Conservation (phyloP, 1,139 yeast genomes). For the Diutina pseudorugosa region DNA sequence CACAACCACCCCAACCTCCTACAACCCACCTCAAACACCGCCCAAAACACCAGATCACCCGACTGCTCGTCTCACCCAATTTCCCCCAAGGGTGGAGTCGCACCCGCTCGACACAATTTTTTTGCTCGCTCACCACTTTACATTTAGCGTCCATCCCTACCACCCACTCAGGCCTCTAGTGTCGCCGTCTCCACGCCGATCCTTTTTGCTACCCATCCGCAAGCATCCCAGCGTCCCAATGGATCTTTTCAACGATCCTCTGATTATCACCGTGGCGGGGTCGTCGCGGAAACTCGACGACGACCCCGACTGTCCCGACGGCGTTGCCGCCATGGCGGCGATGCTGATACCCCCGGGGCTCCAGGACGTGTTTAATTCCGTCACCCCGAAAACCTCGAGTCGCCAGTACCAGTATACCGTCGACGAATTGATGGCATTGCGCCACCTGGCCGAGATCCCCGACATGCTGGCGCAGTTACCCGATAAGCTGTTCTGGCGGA, state of each 20-base stretch:
- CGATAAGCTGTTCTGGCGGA: conserved; percentile 28
- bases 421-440: conserved; percentile 22
- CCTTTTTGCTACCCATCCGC: no score
- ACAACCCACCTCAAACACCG: no score
- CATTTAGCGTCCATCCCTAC: background rate
- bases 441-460: conserved; percentile 23
- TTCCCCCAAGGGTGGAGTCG: no score
- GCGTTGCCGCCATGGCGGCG: conserved; percentile 6
- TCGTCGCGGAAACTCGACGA: background rate
- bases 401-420: conserved; percentile 17
- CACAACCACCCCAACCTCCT: no score
- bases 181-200: no score
- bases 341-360: conserved; percentile 4
- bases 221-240: background rate
- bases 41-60: no score
- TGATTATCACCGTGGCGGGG: conserved; percentile 3
- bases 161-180: no score
- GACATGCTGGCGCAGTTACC: conserved; percentile 23
- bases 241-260: conserved; percentile 3
- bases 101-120: no score
- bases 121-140: background rate
- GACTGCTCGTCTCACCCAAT: no score
- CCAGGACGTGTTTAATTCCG: conserved; percentile 8
- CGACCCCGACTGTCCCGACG: background rate
- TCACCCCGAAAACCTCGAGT: conserved; percentile 8